phyloP scores from a whole-genome alignment of 108 stramenopile genomes.

The Stephanodiscus minutulus region DNA sequence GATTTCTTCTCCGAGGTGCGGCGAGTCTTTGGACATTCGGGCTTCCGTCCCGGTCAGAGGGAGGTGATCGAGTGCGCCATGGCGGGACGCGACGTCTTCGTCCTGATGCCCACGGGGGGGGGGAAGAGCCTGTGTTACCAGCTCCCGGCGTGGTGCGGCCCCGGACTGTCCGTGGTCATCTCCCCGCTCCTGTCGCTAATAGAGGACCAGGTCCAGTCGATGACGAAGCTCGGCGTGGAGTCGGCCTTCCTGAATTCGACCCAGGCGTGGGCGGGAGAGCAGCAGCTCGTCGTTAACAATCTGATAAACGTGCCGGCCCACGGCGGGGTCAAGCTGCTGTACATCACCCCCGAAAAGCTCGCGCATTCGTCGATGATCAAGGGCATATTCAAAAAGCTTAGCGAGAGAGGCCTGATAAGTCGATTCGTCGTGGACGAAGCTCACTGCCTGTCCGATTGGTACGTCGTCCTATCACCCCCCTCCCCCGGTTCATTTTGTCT shows the following conservation, averaged over 20 bases:
- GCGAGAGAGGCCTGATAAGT: slow-evolving; percentile 72
- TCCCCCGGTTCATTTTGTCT: slow-evolving; percentile 8
- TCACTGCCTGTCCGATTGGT: slow-evolving; percentile 87
- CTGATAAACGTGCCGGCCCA: slow-evolving; percentile 65
- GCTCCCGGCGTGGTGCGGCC: slow-evolving; percentile 95
- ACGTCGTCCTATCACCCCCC: background rate
- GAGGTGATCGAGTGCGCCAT: slow-evolving; percentile 92
- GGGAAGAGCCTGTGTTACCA: slow-evolving; percentile 93
- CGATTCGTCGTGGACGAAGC: slow-evolving; percentile 99
- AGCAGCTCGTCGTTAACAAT: slow-evolving; percentile 59
- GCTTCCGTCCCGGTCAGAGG: slow-evolving; percentile 92
- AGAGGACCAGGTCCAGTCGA: slow-evolving; percentile 94
- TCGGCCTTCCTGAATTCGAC: slow-evolving; percentile 80
- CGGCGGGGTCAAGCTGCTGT: slow-evolving; percentile 94
- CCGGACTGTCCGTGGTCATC: slow-evolving; percentile 92
- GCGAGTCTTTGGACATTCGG: slow-evolving; percentile 82
- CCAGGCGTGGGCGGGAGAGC: slow-evolving; percentile 85
- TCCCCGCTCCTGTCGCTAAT: slow-evolving; percentile 96
- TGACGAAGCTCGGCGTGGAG: slow-evolving; percentile 84
- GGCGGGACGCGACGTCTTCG: slow-evolving; percentile 92
- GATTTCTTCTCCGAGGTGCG: slow-evolving; percentile 73
- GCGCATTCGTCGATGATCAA: slow-evolving; percentile 75
- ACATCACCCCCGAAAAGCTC: slow-evolving; percentile 98
- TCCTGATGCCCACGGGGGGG: slow-evolving; percentile 98
- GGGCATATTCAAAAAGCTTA: slow-evolving; percentile 66